These are phyloP conservation scores for Coemansia sp. DNA, from an alignment of 192 early-diverging fungal genomes.

Conservation along the genomic window DNA sequence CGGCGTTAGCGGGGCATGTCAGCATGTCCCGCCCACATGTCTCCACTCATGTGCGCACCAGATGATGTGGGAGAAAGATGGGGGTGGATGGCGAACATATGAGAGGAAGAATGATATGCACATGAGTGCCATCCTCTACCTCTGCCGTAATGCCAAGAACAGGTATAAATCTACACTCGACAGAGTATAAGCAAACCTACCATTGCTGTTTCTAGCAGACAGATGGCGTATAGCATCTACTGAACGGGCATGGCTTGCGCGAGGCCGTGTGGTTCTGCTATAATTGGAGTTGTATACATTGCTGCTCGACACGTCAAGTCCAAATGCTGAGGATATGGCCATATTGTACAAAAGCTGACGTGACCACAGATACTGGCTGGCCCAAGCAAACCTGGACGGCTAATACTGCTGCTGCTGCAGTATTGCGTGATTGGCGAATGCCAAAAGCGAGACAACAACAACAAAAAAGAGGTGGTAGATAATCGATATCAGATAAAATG, in stretches of 20 bases:
- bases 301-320: constrained; percentile 14
- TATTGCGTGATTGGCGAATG: neutral
- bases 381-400: neutral
- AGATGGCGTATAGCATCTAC: too few species aligned
- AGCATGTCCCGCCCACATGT: too few species aligned
- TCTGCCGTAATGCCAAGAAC: too few species aligned
- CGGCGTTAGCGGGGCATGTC: too few species aligned
- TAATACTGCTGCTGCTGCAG: neutral
- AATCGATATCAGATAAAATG: neutral
- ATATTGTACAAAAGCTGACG: constrained; percentile 3
- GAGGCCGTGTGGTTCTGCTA: neutral
- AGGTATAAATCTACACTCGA: neutral
- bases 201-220: neutral
- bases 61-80: neutral
- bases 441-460: neutral
- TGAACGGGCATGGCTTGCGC: neutral
- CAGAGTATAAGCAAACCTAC: neutral
- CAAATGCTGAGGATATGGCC: constrained; percentile 38
- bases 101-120: too few species aligned
- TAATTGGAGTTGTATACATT: neutral
- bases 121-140: too few species aligned
- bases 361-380: too few species aligned
- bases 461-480: constrained; percentile 3
- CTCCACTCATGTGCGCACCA: too few species aligned
- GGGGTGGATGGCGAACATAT: neutral